phyloP scores from a whole-genome alignment of 257 asterid species.

The Ilex aquifolium region DNA sequence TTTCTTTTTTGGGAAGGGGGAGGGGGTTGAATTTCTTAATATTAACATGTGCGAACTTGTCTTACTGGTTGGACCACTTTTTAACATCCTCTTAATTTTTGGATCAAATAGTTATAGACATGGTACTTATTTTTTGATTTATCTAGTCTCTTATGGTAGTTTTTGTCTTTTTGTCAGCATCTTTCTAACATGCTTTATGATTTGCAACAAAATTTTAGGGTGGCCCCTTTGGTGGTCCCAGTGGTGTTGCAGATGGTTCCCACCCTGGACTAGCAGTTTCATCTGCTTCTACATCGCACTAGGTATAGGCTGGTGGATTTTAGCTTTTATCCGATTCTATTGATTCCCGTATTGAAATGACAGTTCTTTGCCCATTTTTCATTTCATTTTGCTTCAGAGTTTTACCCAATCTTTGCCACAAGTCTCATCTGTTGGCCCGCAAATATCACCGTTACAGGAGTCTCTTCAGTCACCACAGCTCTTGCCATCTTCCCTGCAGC shows the following conservation, averaged over 20 bases:
- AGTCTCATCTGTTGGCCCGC: slow-evolving; percentile 33
- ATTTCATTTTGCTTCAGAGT: slow-evolving; percentile 18
- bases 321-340: background rate
- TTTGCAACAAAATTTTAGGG: slow-evolving; percentile 30
- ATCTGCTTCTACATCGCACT: background rate
- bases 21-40: too few relatives aligned
- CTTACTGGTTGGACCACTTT: too few relatives aligned
- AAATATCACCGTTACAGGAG: slow-evolving; percentile 47
- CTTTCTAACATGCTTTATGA: too few relatives aligned
- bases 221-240: slow-evolving; percentile 26
- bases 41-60: too few relatives aligned
- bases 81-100: background rate
- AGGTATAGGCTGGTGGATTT: background rate
- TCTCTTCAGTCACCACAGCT: slow-evolving; percentile 48
- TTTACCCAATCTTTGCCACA: slow-evolving; percentile 34
- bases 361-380: background rate
- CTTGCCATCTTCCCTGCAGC: slow-evolving; percentile 41
- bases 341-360: too few relatives aligned
- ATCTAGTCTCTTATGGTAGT: too few relatives aligned
- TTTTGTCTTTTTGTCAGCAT: too few relatives aligned
- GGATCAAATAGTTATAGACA: background rate
- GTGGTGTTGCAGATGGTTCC: slow-evolving; percentile 29
- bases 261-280: background rate
- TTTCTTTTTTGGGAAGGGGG: too few relatives aligned
- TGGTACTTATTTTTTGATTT: too few relatives aligned